Evolutionary conservation across 148 eudicot genomes (phyloP).

Genomic region (Persicaria tinctoria): DNA sequence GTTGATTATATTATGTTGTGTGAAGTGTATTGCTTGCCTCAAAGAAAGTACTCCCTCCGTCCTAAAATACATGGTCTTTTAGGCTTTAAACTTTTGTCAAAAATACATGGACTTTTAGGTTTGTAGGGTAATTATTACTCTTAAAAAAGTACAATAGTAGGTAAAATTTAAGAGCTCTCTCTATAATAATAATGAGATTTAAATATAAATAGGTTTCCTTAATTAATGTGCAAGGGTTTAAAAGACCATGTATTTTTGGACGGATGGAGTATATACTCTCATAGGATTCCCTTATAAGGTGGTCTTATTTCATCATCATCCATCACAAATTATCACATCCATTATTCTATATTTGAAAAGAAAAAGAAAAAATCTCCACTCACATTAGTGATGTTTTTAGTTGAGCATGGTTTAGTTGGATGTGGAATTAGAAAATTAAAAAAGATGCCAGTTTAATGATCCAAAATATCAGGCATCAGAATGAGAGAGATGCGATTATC

Average conservation of each 20-base stretch:
- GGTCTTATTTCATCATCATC: constrained; percentile 3
- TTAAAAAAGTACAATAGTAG: too few relatives aligned
- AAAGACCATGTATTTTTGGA: too few relatives aligned
- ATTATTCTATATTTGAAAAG: background rate
- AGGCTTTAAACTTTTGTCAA: too few relatives aligned
- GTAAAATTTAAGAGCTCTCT: too few relatives aligned
- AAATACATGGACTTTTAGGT: too few relatives aligned
- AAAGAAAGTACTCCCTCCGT: too few relatives aligned
- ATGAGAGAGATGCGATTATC: background rate
- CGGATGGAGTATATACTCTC: background rate
- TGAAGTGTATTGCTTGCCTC: background rate
- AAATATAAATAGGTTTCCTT: too few relatives aligned
- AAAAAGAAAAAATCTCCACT: background rate
- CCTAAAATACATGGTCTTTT: too few relatives aligned
- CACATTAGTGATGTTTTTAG: background rate
- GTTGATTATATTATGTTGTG: background rate
- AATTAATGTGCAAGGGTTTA: too few relatives aligned
- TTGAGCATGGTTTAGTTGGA: background rate
- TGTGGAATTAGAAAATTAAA: background rate
- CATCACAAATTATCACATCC: background rate
- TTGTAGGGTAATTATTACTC: too few relatives aligned
- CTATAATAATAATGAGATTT: too few relatives aligned
- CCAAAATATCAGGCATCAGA: background rate
- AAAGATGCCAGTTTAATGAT: too few relatives aligned
- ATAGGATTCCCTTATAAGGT: constrained; percentile 6